Conservation (phyloP, 352 stramenopile genomes). For the Globisporangium cystogenes region DNA sequence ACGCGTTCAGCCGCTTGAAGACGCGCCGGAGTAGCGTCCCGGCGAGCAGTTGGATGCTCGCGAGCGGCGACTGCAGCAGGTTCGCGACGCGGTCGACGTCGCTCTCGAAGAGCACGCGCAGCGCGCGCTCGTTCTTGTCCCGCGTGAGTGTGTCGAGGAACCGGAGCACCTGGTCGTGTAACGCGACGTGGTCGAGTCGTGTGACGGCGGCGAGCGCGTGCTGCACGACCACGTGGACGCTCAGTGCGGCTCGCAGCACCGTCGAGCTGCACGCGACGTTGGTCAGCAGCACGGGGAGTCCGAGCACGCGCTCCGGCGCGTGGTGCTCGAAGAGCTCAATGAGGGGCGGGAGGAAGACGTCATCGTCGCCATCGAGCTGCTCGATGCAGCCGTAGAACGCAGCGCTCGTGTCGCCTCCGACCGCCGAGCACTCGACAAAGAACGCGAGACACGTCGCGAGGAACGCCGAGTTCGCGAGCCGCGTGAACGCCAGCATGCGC, state of each 20-base stretch:
- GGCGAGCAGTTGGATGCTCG: constrained; percentile 21
- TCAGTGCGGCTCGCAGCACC: constrained; percentile 28
- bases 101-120: constrained; percentile 33
- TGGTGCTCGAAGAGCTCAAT: constrained; percentile 37
- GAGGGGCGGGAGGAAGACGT: constrained; percentile 20
- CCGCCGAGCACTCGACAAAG: constrained; percentile 25
- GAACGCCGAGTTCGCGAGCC: constrained; percentile 20
- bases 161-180: constrained; percentile 40
- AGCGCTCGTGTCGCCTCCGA: background rate
- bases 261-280: constrained; percentile 29
- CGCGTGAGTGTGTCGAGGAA: constrained; percentile 47
- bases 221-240: constrained; percentile 23
- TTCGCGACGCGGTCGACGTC: constrained; percentile 54
- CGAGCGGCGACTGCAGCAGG: constrained; percentile 33
- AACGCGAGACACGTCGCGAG: constrained; percentile 29
- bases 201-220: constrained; percentile 26
- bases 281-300: constrained; percentile 33
- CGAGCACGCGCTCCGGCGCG: constrained; percentile 28
- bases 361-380: background rate
- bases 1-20: constrained; percentile 49
- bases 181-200: constrained; percentile 21
- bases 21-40: constrained; percentile 40
- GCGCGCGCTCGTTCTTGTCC: constrained; percentile 37
- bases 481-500: constrained; percentile 27
- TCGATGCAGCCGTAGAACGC: constrained; percentile 36